Evolutionary conservation across 1,284 basidiomycete genomes (phyloP), one percentile per base, ranked within the genome.

Genomic region (Ustilago hordei): DNA sequence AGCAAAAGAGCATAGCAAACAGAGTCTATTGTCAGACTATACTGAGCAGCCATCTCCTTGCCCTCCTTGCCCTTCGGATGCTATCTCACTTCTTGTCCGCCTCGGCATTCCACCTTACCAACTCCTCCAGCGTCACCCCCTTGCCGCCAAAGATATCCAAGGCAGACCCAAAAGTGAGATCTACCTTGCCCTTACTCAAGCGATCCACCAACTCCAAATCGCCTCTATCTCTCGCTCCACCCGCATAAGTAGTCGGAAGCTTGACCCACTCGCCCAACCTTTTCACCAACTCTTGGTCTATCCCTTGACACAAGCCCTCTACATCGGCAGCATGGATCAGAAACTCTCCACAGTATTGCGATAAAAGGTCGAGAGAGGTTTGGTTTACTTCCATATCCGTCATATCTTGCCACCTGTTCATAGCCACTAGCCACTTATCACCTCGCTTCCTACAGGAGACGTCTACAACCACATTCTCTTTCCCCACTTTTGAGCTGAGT

Each of bases 341-440:
- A 80, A 99, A 95, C 86, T 99, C 97, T 81, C 95, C 96, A 63
- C 79, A 82, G 45, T 82, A 69, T 9, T 60, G 57, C 4, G 70
- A 71, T 4, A 81, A 54, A 45, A 69, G 36, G 11, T 75, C 68
- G 17, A 83, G 57, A 17, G 64, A 63, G 35, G 57, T 45, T 57
- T 64, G 52, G 69, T 90, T 92, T 19, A 99, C 93, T 82, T 93
- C 92, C 91, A 95, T 94, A 82, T 98, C 93, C 0, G 97, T 98
- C 61, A 98, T 90, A 65, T 93, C 92, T 86, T 98, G 95, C 97
- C 97, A 99, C 83, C 95, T 94, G 87, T 99, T 98, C 95, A 97
- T 98, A 0, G 97, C 95, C 8, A 99, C 93, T 41, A 95, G 89
- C 97, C 97, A 99, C 75, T 89, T 91, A 41, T 91, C 88, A 13